Conservation (phyloP, 2,329 filamentous ascomycete genomes). For the Tolypocladium cylindrosporum region DNA sequence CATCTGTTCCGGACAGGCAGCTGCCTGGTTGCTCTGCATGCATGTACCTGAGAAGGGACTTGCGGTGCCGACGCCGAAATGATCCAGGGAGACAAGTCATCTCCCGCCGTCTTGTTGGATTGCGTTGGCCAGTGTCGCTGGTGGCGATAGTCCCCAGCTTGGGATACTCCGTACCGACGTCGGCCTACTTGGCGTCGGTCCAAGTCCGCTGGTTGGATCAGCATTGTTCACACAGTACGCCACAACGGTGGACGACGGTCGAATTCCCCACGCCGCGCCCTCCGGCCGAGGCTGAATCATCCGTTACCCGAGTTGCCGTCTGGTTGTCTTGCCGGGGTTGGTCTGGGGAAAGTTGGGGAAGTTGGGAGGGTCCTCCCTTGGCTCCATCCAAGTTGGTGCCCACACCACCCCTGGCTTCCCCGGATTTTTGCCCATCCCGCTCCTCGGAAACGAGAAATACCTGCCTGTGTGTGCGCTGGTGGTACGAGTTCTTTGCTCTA, state of each 20-base stretch:
- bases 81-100: neutral
- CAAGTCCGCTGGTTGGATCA: neutral
- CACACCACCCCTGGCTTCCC: slow-evolving; percentile 24
- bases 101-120: neutral
- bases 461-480: neutral
- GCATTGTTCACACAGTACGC: neutral
- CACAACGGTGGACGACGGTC: neutral
- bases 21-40: neutral
- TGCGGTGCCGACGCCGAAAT: neutral
- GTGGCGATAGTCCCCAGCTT: neutral
- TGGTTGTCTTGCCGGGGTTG: neutral
- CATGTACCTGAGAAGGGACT: neutral
- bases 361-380: slow-evolving; percentile 4
- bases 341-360: slow-evolving; percentile 9
- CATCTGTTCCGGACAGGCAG: no score
- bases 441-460: neutral
- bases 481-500: neutral
- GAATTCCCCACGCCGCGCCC: neutral
- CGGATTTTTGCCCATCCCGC: slow-evolving; percentile 15
- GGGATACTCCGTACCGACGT: neutral
- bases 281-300: neutral
- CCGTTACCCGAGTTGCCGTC: neutral
- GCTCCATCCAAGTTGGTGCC: slow-evolving; percentile 10
- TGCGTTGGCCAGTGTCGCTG: neutral
- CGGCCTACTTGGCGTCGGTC: neutral